Evolutionary conservation across 2,329 filamentous ascomycete genomes (phyloP), one percentile per base, ranked within the genome.

Genomic region (Xylaria sp.): DNA sequence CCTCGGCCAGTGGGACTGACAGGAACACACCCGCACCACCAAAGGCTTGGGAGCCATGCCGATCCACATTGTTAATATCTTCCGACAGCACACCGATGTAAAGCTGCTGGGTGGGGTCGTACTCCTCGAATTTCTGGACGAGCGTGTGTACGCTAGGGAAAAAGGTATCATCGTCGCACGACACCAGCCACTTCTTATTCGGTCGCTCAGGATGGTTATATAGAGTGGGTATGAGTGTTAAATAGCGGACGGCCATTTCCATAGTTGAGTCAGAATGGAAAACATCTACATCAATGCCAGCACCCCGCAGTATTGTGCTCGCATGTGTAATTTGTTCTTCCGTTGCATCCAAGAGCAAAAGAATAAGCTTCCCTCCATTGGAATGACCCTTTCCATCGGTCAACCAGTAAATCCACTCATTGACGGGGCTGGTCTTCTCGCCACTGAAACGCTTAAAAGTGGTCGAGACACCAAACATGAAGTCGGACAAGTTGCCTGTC

Each of bases 91-190:
- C 85, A 43, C 86, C 86, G 44, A 88, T 79, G 69, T 88, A 89
- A 69, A 85, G 80, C 60, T 82, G 78, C 47, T 79, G 74, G 1
- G 74, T 77, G 60, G 83, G 75, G 66, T 88, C 83, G 68, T 82
- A 85, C 4, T 78, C 73, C n/a, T 74, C 75, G 41, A 88, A 77
- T 48, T 78, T 81, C 37, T 83, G 76, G 3, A 82, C 76, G 11
- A 89, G 74, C 10, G 75, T 79, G 54, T 85, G 77, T 72, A 87
- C 85, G 59, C 81, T 86, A 4, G 83, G 81, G 77, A 88, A 88
- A 71, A 87, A 88, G 3, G 86, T 89, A 64, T 89, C 86, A 66
- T 89, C 86, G 66, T 89, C 86, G 70, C 86, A 87, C 13, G 84
- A 80, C 13, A 86, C 85, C 1, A 85, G 78, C 86, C 86, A 89